Conservation (phyloP, 768 basidiomycete genomes). For the Xerocomus potaroensis region DNA sequence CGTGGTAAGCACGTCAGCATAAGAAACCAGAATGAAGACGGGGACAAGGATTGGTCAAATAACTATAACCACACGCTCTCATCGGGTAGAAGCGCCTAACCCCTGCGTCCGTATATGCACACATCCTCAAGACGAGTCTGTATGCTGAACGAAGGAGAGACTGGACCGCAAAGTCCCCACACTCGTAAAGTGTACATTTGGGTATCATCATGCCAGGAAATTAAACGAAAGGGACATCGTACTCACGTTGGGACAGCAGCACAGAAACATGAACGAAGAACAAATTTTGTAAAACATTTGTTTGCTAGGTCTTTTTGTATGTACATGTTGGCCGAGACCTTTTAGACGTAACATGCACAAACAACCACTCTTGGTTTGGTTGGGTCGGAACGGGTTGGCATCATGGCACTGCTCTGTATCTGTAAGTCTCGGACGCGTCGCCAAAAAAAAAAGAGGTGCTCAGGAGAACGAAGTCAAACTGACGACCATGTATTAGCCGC, state of each 20-base stretch:
- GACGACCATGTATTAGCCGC: neutral
- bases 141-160: constrained; percentile 33
- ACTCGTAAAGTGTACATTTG: constrained; percentile 27
- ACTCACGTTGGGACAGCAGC: constrained; percentile 13
- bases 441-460: neutral
- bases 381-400: no score
- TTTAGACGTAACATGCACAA: constrained; percentile 23
- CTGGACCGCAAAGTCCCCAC: constrained; percentile 31
- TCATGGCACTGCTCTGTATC: constrained; percentile 12
- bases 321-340: constrained; percentile 21
- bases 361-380: constrained; percentile 22
- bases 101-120: constrained; percentile 33
- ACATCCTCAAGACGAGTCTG: constrained; percentile 32
- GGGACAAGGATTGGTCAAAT: constrained; percentile 22
- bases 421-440: neutral
- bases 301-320: no score
- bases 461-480: neutral
- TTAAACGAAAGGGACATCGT: neutral
- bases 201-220: constrained; percentile 27
- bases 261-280: no score
- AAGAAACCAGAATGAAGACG: neutral
- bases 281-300: no score
- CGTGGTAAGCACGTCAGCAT: constrained; percentile 5
- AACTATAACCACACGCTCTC: constrained; percentile 34
- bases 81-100: constrained; percentile 33